Evolutionary conservation across 1,284 basidiomycete species (phyloP), one percentile per base, ranked within the genome.

Genomic region (Leccinum huronense): DNA sequence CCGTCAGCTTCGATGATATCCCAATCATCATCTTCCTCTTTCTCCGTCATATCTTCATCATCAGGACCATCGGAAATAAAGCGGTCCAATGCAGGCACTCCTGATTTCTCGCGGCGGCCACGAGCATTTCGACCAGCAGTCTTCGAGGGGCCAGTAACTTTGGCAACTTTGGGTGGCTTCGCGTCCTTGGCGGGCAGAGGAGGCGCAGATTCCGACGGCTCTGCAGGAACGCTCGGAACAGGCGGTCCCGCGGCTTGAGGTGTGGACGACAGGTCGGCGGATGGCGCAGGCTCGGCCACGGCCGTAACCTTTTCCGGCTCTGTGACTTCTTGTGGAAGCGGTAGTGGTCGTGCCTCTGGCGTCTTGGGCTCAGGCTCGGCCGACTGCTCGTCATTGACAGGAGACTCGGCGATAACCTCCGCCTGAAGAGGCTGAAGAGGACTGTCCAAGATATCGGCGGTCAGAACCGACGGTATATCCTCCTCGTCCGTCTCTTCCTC

Each of bases 11-110:
- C 92, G 63, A 94, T 83, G 66, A 94, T 86, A 81, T 94, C 93
- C 93, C 92, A 94, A 66, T 94, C 92, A 61, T 91, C 90, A 60
- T 88, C 87, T 30, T 88, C 86, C 53, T 90, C 87, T 58, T 86
- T 86, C 55, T 84, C 81, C 48, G 83, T 84, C 66, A 78, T 77
- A 58, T 78, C 78, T 13, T 72, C 82, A 45, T 85, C 86, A 62
- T 88, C 86, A 63, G 77, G 78, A 60, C 76, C 80, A 72, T 86
- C 84, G 14, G 84, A 83, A 16, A 91, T 76, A 71, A 86, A 84
- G 58, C 85, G 83, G 72, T 93, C 91, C 73, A 93, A 76, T 2
- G 90, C 90, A 19, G 85, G 81, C 58, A 93, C 84, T 63, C 90
- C 91, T 38, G 91, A 93, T 71, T 90, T 90, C 76, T 93, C 90